phyloP scores from a whole-genome alignment of 352 stramenopile species.

The Salisapilia sapeloensis region DNA sequence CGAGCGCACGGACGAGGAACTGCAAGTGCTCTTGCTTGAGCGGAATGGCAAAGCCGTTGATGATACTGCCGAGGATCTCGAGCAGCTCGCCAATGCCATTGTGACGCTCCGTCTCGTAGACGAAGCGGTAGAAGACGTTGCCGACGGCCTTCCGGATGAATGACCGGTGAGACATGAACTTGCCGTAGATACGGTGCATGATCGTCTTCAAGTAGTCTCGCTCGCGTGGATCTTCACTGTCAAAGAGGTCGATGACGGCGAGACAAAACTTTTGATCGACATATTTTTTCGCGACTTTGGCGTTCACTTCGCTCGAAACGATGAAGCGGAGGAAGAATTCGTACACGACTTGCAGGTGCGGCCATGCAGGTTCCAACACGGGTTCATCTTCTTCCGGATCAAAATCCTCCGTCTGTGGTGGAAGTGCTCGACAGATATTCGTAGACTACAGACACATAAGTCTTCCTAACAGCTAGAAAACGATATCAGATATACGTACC shows the following conservation, averaged over 20 bases:
- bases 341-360: constrained; percentile 96
- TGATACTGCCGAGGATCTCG: constrained; percentile 96
- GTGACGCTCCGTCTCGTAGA: constrained; percentile 96
- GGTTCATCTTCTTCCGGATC: constrained; percentile 98
- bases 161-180: constrained; percentile 97
- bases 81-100: constrained; percentile 95
- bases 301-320: constrained; percentile 93
- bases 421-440: constrained; percentile 91
- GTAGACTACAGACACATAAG: constrained; percentile 18
- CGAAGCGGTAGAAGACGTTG: constrained; percentile 97
- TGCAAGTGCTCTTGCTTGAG: constrained; percentile 96
- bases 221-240: constrained; percentile 95
- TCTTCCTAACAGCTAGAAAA: not conserved
- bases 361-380: constrained; percentile 93
- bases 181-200: constrained; percentile 98
- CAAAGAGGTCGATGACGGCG: constrained; percentile 88
- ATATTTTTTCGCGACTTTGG: constrained; percentile 96
- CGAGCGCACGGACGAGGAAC: constrained; percentile 90
- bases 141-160: constrained; percentile 97
- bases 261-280: constrained; percentile 96
- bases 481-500: constrained; percentile 11
- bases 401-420: constrained; percentile 93
- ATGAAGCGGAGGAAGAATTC: constrained; percentile 99
- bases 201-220: constrained; percentile 99
- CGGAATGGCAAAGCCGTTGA: constrained; percentile 99